Evolutionary conservation across 257 asterid genomes (phyloP).

Genomic region (Solanum appendiculatum): DNA sequence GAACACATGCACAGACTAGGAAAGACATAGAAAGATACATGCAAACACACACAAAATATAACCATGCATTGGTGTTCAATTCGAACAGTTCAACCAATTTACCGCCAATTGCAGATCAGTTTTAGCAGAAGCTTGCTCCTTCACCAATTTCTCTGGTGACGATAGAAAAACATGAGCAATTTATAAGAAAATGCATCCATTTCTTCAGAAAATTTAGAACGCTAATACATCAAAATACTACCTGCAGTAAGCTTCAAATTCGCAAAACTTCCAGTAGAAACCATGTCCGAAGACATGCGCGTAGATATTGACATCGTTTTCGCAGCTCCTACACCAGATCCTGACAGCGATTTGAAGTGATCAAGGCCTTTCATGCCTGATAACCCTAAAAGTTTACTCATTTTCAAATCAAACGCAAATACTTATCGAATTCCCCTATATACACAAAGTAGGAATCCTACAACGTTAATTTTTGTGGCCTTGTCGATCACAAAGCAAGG

Average conservation of each 20-base stretch:
- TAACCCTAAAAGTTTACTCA: constrained; percentile 61
- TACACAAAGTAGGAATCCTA: neutral
- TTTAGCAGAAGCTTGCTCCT: constrained; percentile 90
- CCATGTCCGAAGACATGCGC: constrained; percentile 37
- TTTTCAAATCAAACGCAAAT: constrained; percentile 15
- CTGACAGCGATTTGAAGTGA: constrained; percentile 36
- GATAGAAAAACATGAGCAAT: neutral
- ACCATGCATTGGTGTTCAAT: neutral
- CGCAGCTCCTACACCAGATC: constrained; percentile 35
- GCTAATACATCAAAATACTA: neutral
- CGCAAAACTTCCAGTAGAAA: constrained; percentile 63
- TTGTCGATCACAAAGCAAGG: neutral
- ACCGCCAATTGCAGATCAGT: constrained; percentile 84
- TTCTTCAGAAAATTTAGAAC: neutral
- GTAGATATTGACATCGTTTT: constrained; percentile 35
- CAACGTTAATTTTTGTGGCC: neutral
- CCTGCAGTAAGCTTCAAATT: constrained; percentile 94
- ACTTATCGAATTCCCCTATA: neutral
- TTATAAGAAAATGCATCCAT: neutral
- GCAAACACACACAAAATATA: neutral
- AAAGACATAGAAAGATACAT: neutral
- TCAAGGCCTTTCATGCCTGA: constrained; percentile 66
- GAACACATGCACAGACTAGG: neutral
- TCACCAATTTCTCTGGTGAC: constrained; percentile 72
- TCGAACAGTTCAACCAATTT: constrained; percentile 1